Evolutionary conservation across 1,284 basidiomycete species (phyloP), one percentile per base, ranked within the genome.

Genomic region (Meira miltonrushii): DNA sequence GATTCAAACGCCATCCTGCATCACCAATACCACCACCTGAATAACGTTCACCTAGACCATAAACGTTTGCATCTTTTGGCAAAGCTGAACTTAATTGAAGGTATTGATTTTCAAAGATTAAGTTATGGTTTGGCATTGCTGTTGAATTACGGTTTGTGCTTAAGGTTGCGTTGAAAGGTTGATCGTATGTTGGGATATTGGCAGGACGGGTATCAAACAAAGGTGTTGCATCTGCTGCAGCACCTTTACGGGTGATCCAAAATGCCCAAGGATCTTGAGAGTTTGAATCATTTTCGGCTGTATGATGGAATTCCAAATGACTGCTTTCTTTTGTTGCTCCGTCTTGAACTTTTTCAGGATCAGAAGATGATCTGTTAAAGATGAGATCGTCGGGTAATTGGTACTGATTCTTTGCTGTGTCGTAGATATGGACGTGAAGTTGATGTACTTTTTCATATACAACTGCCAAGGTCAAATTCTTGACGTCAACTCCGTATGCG

Each of bases 41-140:
- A 28, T 88, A 82, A 19, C 85, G 83, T 72, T 91, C 88, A 2
- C 88, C 88, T 8, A 90, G 79, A 0, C 89, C 89, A 65, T 89
- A 89, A 47, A 90, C 82, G 67, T 90, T 88, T 19, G 87, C 82
- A 40, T 83, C 79, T 17, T 61, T 25, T 1, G 71, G 71, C 19
- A 74, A 54, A 2, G 68, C 71, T 9, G 65, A 81, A 12, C 68
- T 71, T 21, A 74, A 50, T 59, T 88, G 87, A 15, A 90, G 81
- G 72, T 88, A 90, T 75, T 89, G 88, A 13, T 89, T 85, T 72
- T 89, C 88, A 67, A 90, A 6, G 84, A 72, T 47, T 13, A 72
- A 46, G 44, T 62, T 62, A 50, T 74, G 70, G 41, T 51, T 57
- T 5, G 68, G 71, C 67, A 70, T 74, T 5, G 66, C 66, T 0